phyloP scores from a whole-genome alignment of 2,329 filamentous ascomycete species.

The Didymella sp. region DNA sequence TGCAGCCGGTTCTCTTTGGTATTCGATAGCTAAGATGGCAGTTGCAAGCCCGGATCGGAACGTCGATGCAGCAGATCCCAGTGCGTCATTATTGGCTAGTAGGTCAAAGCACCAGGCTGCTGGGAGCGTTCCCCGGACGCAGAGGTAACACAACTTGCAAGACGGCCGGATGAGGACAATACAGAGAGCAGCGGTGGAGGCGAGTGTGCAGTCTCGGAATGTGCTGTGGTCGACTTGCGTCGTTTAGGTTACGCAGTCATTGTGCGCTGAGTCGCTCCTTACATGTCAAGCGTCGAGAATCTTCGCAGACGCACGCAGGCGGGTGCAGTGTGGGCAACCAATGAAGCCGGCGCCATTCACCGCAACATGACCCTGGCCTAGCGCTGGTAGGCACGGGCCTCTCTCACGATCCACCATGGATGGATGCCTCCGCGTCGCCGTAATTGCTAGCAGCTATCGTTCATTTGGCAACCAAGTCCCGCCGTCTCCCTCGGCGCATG shows the following conservation, averaged over 20 bases:
- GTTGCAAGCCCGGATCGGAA: constrained; percentile 9
- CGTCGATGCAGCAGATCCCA: constrained; percentile 4
- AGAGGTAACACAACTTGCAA: constrained; percentile 13
- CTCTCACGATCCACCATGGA: constrained; percentile 17
- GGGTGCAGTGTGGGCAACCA: constrained; percentile 1
- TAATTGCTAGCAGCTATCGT: constrained; percentile 27
- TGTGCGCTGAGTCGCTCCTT: neutral
- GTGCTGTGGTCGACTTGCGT: constrained; percentile 9
- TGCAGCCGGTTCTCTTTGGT: too few relatives aligned
- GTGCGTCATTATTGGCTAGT: constrained; percentile 19
- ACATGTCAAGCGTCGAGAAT: constrained; percentile 14
- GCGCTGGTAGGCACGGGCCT: neutral
- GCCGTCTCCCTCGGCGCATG: constrained; percentile 29
- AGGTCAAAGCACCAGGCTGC: constrained; percentile 15
- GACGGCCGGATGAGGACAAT: neutral
- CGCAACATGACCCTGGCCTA: constrained; percentile 10
- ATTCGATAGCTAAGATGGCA: constrained; percentile 13
- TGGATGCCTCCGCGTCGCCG: constrained; percentile 16
- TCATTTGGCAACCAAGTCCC: constrained; percentile 35
- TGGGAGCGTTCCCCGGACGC: constrained; percentile 14
- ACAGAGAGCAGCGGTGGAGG: neutral
- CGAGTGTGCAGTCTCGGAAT: constrained; percentile 4
- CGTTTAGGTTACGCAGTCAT: neutral
- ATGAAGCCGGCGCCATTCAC: constrained; percentile 1
- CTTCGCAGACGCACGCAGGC: constrained; percentile 1